Evolutionary conservation across 805 yeast genomes (phyloP).

Genomic region (Wickerhamiella azyma): DNA sequence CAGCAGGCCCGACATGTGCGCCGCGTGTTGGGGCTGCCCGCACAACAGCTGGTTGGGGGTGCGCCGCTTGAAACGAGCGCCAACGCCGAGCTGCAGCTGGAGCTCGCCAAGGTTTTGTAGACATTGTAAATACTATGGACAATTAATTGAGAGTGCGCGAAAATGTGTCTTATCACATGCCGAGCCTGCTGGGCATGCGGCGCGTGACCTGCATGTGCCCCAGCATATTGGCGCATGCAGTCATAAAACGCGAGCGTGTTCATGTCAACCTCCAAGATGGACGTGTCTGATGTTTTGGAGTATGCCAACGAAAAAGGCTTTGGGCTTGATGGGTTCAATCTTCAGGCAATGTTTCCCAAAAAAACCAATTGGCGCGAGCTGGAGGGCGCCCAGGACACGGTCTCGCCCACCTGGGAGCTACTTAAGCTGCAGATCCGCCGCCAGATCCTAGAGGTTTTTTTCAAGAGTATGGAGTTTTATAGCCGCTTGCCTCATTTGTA

Average conservation of each 20-base stretch:
- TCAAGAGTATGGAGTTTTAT: not conserved
- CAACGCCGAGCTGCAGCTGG: constrained; percentile 4
- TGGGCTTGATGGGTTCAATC: constrained; percentile 6
- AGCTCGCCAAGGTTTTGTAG: not conserved
- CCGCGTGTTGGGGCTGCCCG: not conserved
- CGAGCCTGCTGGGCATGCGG: not conserved
- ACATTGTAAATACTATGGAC: not conserved
- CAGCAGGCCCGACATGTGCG: constrained; percentile 18
- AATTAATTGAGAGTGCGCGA: not conserved
- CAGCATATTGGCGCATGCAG: not conserved
- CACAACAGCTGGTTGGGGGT: not conserved
- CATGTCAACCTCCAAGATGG: not conserved
- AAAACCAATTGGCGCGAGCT: constrained; percentile 8
- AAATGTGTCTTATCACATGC: not conserved
- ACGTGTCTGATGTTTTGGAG: constrained; percentile 2
- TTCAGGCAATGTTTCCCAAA: constrained; percentile 4
- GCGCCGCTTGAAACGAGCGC: constrained; percentile 4
- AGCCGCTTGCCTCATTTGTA: not conserved
- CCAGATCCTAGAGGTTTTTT: not conserved
- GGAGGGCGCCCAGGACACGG: not conserved
- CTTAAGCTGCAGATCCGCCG: constrained; percentile 5
- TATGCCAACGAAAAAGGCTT: constrained; percentile 6
- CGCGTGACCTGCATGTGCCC: not conserved
- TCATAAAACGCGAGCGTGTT: not conserved
- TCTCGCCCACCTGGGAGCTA: constrained; percentile 6